Evolutionary conservation across 2,329 filamentous ascomycete genomes (phyloP), one percentile per base, ranked within the genome.

Genomic region (Cercospora brassicicola): DNA sequence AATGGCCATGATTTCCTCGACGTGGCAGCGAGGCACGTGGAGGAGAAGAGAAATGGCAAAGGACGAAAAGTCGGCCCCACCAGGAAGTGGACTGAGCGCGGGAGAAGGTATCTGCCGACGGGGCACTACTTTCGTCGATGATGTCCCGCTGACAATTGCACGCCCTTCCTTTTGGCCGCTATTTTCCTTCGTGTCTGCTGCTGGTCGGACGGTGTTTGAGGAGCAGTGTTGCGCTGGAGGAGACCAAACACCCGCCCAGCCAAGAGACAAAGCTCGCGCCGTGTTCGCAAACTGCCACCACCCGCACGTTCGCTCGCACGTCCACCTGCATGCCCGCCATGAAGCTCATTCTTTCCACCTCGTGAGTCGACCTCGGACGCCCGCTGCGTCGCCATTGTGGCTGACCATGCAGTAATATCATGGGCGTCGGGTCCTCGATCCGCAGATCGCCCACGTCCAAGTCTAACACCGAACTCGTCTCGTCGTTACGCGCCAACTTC

Each of bases 391-490:
- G 67, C 63, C 45, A 62, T 51, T 36, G 10, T 11, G 62, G 64
- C 74, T 73, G 73, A 78, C 71, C 62, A 64, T 69, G 64, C 75
- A 89, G 88, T 77, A 97, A 96, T 83, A 91, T 96, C 79, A 92
- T 96, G 86, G 90, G 90, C 75, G 89, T 88, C 71, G 91, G 92
- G 66, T 91, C 93, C 59, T 90, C 97, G 71, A 90, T 97, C 79
- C 90, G 92, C 70, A 92, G 91, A 76, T 88, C 90, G 15, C 86
- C 89, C 68, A 87, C 88, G 72, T 89, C 89, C 77, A 93, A 94
- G 78, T 97, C 94, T 64, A 98, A 98, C 79, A 89, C 94, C 74
- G 95, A 99, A 81, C 88, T 99, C 74, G 91, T 93, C 72, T 94
- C 93, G 76, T 92, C 93, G 2, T 87, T 99, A 18, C 91, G 92